phyloP scores from a whole-genome alignment of 2,329 filamentous ascomycete species.

The Mycocentrospora acerina region DNA sequence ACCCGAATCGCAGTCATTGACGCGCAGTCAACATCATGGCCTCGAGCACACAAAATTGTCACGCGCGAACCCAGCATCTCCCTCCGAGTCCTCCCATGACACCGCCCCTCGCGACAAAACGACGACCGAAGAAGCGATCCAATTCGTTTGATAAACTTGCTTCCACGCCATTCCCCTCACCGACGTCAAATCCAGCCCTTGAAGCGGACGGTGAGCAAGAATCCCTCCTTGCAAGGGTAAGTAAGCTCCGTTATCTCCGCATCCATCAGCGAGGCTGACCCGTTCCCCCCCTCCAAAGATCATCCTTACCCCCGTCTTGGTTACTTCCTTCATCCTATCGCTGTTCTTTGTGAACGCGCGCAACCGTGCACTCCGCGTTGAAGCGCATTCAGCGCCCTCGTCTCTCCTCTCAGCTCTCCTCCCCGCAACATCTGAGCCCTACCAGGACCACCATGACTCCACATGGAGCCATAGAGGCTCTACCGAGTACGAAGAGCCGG shows the following conservation, averaged over 20 bases:
- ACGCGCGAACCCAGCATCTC: conserved; percentile 12
- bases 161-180: conserved; percentile 22
- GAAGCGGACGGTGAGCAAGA: conserved; percentile 20
- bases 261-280: too few species aligned
- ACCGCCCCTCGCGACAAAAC: conserved; percentile 21
- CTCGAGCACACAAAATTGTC: conserved; percentile 12
- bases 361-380: conserved; percentile 54
- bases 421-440: conserved; percentile 41
- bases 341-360: conserved; percentile 63
- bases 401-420: conserved; percentile 25
- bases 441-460: conserved; percentile 42
- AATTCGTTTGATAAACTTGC: conserved; percentile 37
- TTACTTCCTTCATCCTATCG: conserved; percentile 66
- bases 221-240: conserved; percentile 27
- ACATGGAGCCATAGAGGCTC: conserved; percentile 20
- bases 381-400: conserved; percentile 24
- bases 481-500: conserved; percentile 23
- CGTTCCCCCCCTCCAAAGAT: conserved; percentile 37
- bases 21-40: conserved; percentile 10
- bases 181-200: conserved; percentile 22
- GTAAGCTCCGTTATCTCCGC: background rate
- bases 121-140: conserved; percentile 24
- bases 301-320: conserved; percentile 64
- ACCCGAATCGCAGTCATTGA: background rate
- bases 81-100: conserved; percentile 34